Evolutionary conservation across 2,329 filamentous ascomycete species (phyloP).

Genomic region (Xylariaceae sp.): DNA sequence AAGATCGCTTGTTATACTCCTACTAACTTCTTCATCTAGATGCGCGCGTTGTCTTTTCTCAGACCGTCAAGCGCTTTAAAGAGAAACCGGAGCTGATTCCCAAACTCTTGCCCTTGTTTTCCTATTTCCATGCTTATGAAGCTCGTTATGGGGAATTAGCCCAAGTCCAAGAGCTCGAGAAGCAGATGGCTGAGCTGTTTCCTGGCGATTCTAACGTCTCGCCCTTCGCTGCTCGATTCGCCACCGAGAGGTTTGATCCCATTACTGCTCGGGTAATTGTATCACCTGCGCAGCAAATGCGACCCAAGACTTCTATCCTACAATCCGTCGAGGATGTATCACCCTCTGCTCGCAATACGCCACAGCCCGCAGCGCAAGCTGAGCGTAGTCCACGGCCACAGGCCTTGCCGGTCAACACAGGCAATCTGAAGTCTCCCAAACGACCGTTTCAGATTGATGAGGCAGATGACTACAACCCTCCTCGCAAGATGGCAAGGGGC

Average conservation of each 20-base stretch:
- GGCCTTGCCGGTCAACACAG: conserved; percentile 37
- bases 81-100: conserved; percentile 67
- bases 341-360: conserved; percentile 41
- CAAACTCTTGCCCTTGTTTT: conserved; percentile 79
- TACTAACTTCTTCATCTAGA: conserved; percentile 48
- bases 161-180: conserved; percentile 85
- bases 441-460: conserved; percentile 63
- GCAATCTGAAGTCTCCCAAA: conserved; percentile 48
- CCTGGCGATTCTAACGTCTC: conserved; percentile 75
- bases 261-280: conserved; percentile 76
- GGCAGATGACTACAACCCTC: conserved; percentile 65
- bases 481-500: conserved; percentile 82
- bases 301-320: conserved; percentile 50
- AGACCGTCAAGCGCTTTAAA: conserved; percentile 76
- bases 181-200: conserved; percentile 89
- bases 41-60: conserved; percentile 93
- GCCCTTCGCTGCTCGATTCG: conserved; percentile 72
- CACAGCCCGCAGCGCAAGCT: conserved; percentile 32
- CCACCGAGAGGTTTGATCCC: conserved; percentile 71
- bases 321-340: conserved; percentile 49
- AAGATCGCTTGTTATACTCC: conserved; percentile 6
- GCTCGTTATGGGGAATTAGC: conserved; percentile 88
- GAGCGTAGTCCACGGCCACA: conserved; percentile 45
- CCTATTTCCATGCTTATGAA: conserved; percentile 93
- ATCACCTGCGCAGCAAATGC: conserved; percentile 72